Evolutionary conservation across 257 asterid genomes (phyloP).

Genomic region (Plantago elongata): DNA sequence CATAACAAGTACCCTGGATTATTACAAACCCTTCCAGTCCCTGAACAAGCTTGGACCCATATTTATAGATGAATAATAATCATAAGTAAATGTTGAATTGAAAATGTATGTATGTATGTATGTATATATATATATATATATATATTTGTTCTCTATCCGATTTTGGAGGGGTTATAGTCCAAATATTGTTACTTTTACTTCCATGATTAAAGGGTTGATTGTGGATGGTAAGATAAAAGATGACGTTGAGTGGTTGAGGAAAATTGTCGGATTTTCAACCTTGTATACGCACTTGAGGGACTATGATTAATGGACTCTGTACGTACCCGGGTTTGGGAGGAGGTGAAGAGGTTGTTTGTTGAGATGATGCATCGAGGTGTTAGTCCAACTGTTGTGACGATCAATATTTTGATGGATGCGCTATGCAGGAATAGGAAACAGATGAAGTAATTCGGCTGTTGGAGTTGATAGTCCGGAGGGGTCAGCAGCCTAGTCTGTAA

Average conservation of each 20-base stretch:
- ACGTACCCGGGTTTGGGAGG: slow-evolving; percentile 50
- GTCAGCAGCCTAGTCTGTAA: slow-evolving; percentile 52
- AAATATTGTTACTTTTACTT: slow-evolving; percentile 42
- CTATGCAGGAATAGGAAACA: slow-evolving; percentile 61
- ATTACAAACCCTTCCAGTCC: too few species aligned
- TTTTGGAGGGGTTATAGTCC: slow-evolving; percentile 60
- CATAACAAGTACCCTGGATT: too few species aligned
- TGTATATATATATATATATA: too few species aligned
- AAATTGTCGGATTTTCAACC: slow-evolving; percentile 46
- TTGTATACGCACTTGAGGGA: slow-evolving; percentile 48
- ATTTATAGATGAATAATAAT: too few species aligned
- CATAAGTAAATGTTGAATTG: too few species aligned
- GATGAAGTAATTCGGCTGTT: slow-evolving; percentile 53
- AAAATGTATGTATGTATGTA: too few species aligned
- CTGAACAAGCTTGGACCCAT: too few species aligned
- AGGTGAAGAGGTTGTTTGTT: slow-evolving; percentile 45
- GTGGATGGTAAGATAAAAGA: slow-evolving; percentile 41
- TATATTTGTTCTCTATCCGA: too few species aligned
- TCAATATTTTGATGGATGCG: slow-evolving; percentile 44
- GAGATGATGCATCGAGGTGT: slow-evolving; percentile 64
- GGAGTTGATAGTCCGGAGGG: slow-evolving; percentile 57
- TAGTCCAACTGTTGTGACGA: slow-evolving; percentile 53
- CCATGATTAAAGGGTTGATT: slow-evolving; percentile 63
- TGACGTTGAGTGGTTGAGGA: slow-evolving; percentile 46
- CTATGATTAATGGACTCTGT: slow-evolving; percentile 57